phyloP scores from a whole-genome alignment of 345 rosid genomes.

The Eutrema yunnanense region DNA sequence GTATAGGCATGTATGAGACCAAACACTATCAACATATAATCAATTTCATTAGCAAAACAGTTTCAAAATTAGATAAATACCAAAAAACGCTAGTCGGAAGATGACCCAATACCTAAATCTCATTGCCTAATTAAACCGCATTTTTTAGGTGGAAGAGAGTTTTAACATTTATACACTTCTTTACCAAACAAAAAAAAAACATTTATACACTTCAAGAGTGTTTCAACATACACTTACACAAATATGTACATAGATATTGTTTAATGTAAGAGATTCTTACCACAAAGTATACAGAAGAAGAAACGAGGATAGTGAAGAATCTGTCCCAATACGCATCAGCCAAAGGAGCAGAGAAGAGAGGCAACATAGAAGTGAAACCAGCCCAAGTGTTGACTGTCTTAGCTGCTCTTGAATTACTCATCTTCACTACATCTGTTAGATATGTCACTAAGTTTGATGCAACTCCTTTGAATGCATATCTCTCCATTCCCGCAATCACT shows the following conservation, averaged over 20 bases:
- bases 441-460: conserved; percentile 89
- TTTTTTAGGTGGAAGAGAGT: background rate
- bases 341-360: conserved; percentile 71
- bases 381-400: conserved; percentile 88
- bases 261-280: conserved; percentile 33
- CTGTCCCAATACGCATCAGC: conserved; percentile 85
- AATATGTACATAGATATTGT: background rate
- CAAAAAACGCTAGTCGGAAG: background rate
- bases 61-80: background rate
- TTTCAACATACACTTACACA: background rate
- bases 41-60: background rate
- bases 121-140: background rate
- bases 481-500: conserved; percentile 86
- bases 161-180: background rate
- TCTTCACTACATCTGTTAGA: conserved; percentile 69
- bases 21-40: background rate
- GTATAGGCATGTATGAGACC: background rate
- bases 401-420: conserved; percentile 91
- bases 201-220: background rate
- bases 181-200: background rate
- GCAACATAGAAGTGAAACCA: conserved; percentile 89
- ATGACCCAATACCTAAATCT: background rate
- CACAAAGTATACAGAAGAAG: conserved; percentile 66
- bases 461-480: conserved; percentile 98
- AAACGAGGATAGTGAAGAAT: conserved; percentile 60